Percentiles rank a stretch among this genome's conserved stretches.
These are phyloP conservation scores for Penicillium bovifimosum DNA, from an alignment of 495 filamentous ascomycete genomes.

Conservation along the genomic window DNA sequence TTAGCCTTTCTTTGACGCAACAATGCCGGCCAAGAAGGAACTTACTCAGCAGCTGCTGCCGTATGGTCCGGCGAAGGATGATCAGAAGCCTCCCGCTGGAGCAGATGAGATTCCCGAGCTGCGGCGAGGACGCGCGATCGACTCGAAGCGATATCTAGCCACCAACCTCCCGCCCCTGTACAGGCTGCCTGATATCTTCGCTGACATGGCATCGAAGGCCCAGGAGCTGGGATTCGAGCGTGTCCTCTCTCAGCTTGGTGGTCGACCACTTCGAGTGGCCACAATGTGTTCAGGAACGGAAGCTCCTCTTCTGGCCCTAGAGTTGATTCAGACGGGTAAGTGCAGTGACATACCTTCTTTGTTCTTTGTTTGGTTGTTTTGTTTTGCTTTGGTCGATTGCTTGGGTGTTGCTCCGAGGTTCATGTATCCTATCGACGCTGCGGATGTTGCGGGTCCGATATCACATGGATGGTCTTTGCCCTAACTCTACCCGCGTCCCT, in stretches of 20 bases:
- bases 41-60: background rate
- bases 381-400: background rate
- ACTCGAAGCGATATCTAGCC: conserved; percentile 18
- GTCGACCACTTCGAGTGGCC: conserved; percentile 52
- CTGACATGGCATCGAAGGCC: conserved; percentile 39
- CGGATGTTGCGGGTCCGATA: background rate
- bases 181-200: conserved; percentile 46
- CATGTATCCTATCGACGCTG: background rate
- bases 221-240: conserved; percentile 28
- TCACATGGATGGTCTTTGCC: background rate
- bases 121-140: background rate
- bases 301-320: conserved; percentile 64
- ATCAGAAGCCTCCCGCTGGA: background rate
- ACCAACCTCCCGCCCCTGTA: conserved; percentile 40
- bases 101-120: conserved; percentile 13
- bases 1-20: background rate
- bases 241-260: conserved; percentile 33
- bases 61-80: conserved; percentile 10
- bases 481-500: background rate
- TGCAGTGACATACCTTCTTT: too few relatives aligned
- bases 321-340: conserved; percentile 45
- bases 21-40: background rate
- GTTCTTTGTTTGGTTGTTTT: background rate
- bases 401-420: background rate
- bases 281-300: conserved; percentile 86